These are phyloP conservation scores for Gnomoniopsis sp. DNA, from an alignment of 2,329 filamentous ascomycete genomes.

Conservation along the genomic window DNA sequence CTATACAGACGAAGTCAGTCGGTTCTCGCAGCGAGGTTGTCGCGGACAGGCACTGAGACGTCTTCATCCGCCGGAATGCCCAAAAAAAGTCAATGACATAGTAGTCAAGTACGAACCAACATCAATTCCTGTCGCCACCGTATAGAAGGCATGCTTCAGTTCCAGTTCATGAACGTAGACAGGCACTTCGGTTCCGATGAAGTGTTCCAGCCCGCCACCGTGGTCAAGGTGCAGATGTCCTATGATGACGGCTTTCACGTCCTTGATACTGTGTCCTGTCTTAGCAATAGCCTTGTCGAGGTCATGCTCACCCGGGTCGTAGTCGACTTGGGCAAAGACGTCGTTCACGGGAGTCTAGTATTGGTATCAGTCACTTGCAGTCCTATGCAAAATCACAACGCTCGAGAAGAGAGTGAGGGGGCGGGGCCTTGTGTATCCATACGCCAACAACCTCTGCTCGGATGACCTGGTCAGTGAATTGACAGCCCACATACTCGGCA, in stretches of 20 bases:
- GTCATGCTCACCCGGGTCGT: background rate
- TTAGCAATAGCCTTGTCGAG: background rate
- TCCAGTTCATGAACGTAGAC: conserved; percentile 46
- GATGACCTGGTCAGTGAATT: no score
- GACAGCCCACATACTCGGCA: no score
- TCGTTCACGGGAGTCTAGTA: background rate
- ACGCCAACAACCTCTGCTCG: no score
- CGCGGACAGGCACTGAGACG: background rate
- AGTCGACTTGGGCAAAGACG: background rate
- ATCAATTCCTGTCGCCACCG: conserved; percentile 33
- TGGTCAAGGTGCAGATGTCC: conserved; percentile 46
- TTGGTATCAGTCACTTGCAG: no score
- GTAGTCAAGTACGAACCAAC: background rate
- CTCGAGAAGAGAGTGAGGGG: no score
- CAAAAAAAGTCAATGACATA: background rate
- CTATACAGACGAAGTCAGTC: no score
- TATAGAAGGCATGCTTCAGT: conserved; percentile 42
- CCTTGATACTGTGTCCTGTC: conserved; percentile 39
- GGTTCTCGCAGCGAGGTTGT: background rate
- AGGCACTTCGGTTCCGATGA: conserved; percentile 37
- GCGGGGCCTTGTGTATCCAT: no score
- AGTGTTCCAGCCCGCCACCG: conserved; percentile 44
- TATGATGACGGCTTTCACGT: conserved; percentile 43
- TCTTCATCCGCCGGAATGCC: background rate
- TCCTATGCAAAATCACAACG: no score